Percentiles rank a stretch among this genome's conserved stretches.
Conservation (phyloP, 257 asterid genomes). For the Prunella vulgaris region DNA sequence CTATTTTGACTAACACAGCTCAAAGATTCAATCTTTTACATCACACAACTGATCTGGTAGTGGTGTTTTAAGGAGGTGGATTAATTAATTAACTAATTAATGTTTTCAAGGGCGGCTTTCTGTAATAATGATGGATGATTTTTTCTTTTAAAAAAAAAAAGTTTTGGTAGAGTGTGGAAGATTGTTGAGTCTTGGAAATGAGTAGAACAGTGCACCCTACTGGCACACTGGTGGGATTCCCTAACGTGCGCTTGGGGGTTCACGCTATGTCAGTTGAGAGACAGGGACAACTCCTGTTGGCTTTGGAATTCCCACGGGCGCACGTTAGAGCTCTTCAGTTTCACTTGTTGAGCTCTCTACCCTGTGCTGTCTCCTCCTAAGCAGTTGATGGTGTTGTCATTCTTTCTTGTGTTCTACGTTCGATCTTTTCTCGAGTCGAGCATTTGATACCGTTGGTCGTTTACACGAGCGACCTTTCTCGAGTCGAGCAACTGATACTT, state of each 20-base stretch:
- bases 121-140: conserved; percentile 7
- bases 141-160: background rate
- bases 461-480: background rate
- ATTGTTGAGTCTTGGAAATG: conserved; percentile 17
- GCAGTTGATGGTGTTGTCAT: conserved; percentile 43
- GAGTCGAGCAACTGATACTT: background rate
- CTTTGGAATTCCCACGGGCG: conserved; percentile 49
- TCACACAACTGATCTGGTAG: background rate
- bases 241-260: conserved; percentile 55
- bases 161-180: background rate
- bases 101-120: background rate
- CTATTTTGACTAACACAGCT: conserved; percentile 14
- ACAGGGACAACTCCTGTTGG: conserved; percentile 51
- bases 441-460: too few relatives aligned
- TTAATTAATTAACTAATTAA: background rate
- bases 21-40: conserved; percentile 18
- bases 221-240: conserved; percentile 38
- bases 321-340: conserved; percentile 27
- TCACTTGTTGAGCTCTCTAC: conserved; percentile 26
- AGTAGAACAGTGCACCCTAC: conserved; percentile 31
- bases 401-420: conserved; percentile 25
- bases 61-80: conserved; percentile 5
- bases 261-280: conserved; percentile 56
- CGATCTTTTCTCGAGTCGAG: background rate
- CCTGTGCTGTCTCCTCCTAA: conserved; percentile 16